Evolutionary conservation across 1,284 basidiomycete genomes (phyloP), one percentile per base, ranked within the genome.

Genomic region (Ustilago shanxiensis): DNA sequence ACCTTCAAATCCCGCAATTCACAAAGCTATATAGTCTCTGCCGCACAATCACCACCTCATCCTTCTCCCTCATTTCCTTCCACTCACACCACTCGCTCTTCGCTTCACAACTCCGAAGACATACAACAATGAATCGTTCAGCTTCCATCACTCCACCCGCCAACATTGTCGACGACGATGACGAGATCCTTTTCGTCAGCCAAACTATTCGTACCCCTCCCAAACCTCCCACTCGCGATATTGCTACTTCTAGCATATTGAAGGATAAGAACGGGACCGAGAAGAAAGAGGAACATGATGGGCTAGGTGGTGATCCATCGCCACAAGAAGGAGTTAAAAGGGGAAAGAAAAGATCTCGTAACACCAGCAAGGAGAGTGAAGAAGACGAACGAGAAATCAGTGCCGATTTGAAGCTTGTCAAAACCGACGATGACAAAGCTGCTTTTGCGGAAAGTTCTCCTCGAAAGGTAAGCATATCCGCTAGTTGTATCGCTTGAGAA

Each of bases 161-260:
- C 54, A 14, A 14, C 6, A 6, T 33, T n/a, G 22, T 24, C 26
- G 55, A 50, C n/a, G 61, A 69, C 33, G 52, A 51, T 18, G 53
- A 59, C 28, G 57, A 62, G 10, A 44, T 64, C n/a, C 24, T 53
- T 2, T 39, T 64, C 18, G 51, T 70, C 47, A 51, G 60, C 26
- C 57, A 64, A 11, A 45, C 28, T 5, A 16, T 33, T n/a, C 28
- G 47, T 3, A 45, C 16, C 2, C 33, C 57, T 3, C 20, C 2
- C 24, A 28, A 20, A 13, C 20, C 41, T 44, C 6, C n/a, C n/a
- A n/a, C n/a, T n/a, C n/a, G n/a, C n/a, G n/a, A n/a, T n/a, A n/a
- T n/a, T 33, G 31, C 31, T 33, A 33, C 31, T 6, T 33, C 31
- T 5, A 33, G 31, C 31, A 33, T 6, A 5, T 5, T 33, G 31